Evolutionary conservation across 192 early-diverging fungal genomes (phyloP).

Genomic region (Spizellomyces punctatus): DNA sequence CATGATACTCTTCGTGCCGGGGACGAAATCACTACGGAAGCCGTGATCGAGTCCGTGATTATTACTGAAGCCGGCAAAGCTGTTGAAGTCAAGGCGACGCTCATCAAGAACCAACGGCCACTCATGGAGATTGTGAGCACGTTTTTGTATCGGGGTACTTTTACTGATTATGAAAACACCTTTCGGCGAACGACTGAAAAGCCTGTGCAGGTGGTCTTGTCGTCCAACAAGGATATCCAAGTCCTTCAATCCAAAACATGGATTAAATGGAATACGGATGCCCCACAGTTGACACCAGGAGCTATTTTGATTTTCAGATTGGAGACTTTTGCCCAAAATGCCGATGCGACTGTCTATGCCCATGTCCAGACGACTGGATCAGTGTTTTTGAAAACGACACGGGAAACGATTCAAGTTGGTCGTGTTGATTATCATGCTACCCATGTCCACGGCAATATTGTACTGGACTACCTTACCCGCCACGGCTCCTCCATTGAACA

Average conservation of each 20-base stretch:
- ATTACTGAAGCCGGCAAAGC: constrained; percentile 91
- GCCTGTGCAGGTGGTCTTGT: constrained; percentile 71
- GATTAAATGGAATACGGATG: constrained; percentile 74
- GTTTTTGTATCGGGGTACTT: constrained; percentile 92
- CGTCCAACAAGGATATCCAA: constrained; percentile 81
- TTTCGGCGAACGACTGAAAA: constrained; percentile 85
- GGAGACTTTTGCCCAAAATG: constrained; percentile 65
- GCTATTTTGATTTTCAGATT: constrained; percentile 74
- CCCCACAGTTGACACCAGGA: constrained; percentile 63
- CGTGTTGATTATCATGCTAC: constrained; percentile 75
- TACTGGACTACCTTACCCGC: constrained; percentile 86
- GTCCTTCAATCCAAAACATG: constrained; percentile 90
- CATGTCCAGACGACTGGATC: constrained; percentile 69
- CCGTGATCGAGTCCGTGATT: constrained; percentile 81
- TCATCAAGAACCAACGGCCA: constrained; percentile 56
- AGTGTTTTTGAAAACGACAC: constrained; percentile 47
- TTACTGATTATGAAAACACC: constrained; percentile 84
- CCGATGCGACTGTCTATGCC: constrained; percentile 64
- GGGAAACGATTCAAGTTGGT: constrained; percentile 71
- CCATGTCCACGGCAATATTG: constrained; percentile 81
- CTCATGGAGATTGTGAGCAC: constrained; percentile 85
- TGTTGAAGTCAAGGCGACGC: constrained; percentile 70
- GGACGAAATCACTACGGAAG: constrained; percentile 82
- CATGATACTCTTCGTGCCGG: constrained; percentile 74
- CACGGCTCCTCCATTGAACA: constrained; percentile 85